Percentiles rank a stretch among this genome's conserved stretches.
These are phyloP conservation scores for Clathrospora elynae DNA, from an alignment of 2,329 filamentous ascomycete species.

Conservation along the genomic window DNA sequence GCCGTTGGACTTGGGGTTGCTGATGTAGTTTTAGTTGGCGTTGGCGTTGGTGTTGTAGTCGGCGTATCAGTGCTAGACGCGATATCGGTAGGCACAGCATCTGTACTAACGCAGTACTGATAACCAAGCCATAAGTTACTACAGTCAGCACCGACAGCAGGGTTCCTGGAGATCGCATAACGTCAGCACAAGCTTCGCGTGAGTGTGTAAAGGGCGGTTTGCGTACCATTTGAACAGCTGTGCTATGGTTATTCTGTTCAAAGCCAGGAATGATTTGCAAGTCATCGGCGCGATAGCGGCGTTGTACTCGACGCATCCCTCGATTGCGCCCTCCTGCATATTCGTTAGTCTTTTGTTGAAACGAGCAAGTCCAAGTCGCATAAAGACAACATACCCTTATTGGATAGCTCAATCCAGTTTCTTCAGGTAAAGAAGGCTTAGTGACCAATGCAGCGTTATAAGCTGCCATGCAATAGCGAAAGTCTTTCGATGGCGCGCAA, in stretches of 20 bases:
- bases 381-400: conserved; percentile 12
- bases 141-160: conserved; percentile 8
- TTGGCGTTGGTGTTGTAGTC: conserved; percentile 12
- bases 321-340: conserved; percentile 10
- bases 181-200: conserved; percentile 4
- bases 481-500: conserved; percentile 12
- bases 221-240: conserved; percentile 11
- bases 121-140: conserved; percentile 13
- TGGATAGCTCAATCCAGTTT: conserved; percentile 9
- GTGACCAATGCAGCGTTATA: conserved; percentile 6
- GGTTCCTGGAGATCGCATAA: conserved; percentile 9
- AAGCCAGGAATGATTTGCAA: conserved; percentile 11
- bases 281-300: conserved; percentile 11
- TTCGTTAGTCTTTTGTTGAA: conserved; percentile 10
- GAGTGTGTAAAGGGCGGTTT: conserved; percentile 6
- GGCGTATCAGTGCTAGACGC: conserved; percentile 12
- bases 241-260: conserved; percentile 9
- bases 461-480: conserved; percentile 15
- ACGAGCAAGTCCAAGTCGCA: conserved; percentile 11
- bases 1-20: conserved; percentile 12
- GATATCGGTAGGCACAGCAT: conserved; percentile 13
- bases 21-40: conserved; percentile 16
- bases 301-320: conserved; percentile 13
- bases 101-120: conserved; percentile 12
- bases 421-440: conserved; percentile 7